Base-by-base conservation (phyloP, 257 asterid genomes). In the Lycium ferocissimum region DNA sequence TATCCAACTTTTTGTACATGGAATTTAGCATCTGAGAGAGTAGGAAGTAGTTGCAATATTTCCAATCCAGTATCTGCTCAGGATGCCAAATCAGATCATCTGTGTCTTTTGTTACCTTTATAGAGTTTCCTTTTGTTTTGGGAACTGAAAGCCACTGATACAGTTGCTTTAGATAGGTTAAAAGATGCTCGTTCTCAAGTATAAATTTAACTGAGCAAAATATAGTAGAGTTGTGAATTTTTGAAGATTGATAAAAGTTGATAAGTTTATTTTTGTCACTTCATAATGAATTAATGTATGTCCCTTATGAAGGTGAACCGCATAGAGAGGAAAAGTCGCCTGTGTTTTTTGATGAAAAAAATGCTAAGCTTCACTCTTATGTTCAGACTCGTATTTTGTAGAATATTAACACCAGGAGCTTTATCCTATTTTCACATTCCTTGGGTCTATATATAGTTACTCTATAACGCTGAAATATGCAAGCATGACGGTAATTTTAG, bases 11-110 rank as follows among this genome's bases (percentile, higher is more conserved):
- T 53, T 51, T 80, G 33, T 80, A 35, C 67, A 80, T 72, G 18
- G 51, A 58, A 82, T 70, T 26, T n/a, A 75, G 81, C 76, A 83
- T 69, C 45, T 83, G 85, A 83, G 66, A 82, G 51, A 18, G 65
- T 13, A 76, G 82, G 65, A 7, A 22, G 15, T 26, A 76, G 65
- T 26, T 26, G 80, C 80, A 73, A 72, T 43, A 53, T 26, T 22
- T 13, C 82, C 82, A 26, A 0, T 15, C 82, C 33, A 4, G 47
- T 4, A 78, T 26, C 65, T 78, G 26, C 65, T 78, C 49, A 78
- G 65, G 33, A 3, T 78, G 65, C 26, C 65, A 78, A 72, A 78
- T 78, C 33, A 22, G 82, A 72, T 69, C n/a, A 72, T 10, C 11
- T 13, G 58, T 18, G 43, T 72, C 58, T 72, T 71, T 9, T 40